Base-by-base conservation (phyloP, 148 eudicot species). In the Pharnaceum exiguum region DNA sequence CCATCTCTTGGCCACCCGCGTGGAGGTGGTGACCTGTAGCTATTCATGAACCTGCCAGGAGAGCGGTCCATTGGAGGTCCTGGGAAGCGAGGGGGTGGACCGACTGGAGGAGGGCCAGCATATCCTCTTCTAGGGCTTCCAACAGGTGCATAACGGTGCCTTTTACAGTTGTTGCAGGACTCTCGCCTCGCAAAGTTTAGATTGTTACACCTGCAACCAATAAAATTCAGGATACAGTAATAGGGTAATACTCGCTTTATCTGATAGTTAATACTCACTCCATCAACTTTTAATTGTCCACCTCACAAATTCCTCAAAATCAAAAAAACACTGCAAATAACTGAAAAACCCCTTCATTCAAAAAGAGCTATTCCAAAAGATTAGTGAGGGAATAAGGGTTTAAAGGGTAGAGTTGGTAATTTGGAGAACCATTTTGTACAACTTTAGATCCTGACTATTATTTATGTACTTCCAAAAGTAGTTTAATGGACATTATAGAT, bases 151-250 rank as follows among this genome's bases (percentile, higher is more conserved):
- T 62, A 47, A 47, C 96, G 98, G 29, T 59, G 71, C 74, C 86
- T 76, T 51, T 68, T 79, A 76, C 98, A 91, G 63, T 74, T 91
- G 74, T 91, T 85, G 62, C 98, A 91, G 67, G 55, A 55, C 36
- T 91, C 96, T 17, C 98, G 80, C 70, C 98, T 75, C 2, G 98
- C 98, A 63, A 91, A 91, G 75, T 91, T 91, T 63, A 91, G 68
- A 65, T 91, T 87, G 52, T 75, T 79, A 56, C 97, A 90, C 57
- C 97, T 87, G 85, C 43, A 69, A 15, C 35, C 49, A 51, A 21
- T 46, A 25, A 17, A 46, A n/a, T 29, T 51, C 55, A 51, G 17
- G 21, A n/a, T n/a, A 23, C 29, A 39, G 29, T 50, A 35, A 6
- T 12, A 35, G 12, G 7, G 12, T 35, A 12, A 35, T 7, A 35